Evolutionary conservation across 139 green algal genomes (phyloP), one percentile per base, ranked within the genome.

Genomic region (Eudorina sp.): DNA sequence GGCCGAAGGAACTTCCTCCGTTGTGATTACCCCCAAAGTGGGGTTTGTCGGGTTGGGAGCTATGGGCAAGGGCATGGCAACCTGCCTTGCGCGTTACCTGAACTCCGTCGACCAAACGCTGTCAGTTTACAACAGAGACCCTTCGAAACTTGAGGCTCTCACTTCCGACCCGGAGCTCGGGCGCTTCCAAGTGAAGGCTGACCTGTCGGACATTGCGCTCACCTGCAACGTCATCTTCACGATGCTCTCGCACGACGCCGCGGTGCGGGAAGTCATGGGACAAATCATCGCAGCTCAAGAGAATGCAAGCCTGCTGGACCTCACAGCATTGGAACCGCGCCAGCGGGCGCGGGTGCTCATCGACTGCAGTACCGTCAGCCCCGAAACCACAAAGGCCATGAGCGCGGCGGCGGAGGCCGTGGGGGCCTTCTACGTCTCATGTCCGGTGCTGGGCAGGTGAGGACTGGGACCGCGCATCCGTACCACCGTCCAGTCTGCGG

Each of bases 381-480:
- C 78, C 13, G 78, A 85, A 7, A 85, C 78, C 11, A 85, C 78
- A 5, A 7, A 18, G 38, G 78, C 46, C 18, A 34, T 85, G 38
- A 41, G 38, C 38, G 25, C 25, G 6, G 78, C 40, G 1, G 58
- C 58, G 14, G 38, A 85, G 78, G 31, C n/a, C 5, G 53, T n/a
- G 18, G 78, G 78, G 9, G 78, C 78, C 27, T 11, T 45, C 25
- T 85, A 85, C 40, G 55, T 85, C 25, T 53, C 78, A 16, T 85
- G 78, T 40, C 78, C 78, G 3, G 78, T 85, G 11, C 78, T 85
- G 5, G 78, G 78, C 31, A 85, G 78, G 78, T 85, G 55, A 6
- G 62, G n/a, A n/a, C n/a, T n/a, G n/a, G n/a, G n/a, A n/a, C n/a
- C n/a, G n/a, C n/a, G n/a, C n/a, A n/a, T n/a, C n/a, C n/a, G n/a